Conservation (phyloP, 2,329 filamentous ascomycete species). For the Calonectria pseudoturangicola region DNA sequence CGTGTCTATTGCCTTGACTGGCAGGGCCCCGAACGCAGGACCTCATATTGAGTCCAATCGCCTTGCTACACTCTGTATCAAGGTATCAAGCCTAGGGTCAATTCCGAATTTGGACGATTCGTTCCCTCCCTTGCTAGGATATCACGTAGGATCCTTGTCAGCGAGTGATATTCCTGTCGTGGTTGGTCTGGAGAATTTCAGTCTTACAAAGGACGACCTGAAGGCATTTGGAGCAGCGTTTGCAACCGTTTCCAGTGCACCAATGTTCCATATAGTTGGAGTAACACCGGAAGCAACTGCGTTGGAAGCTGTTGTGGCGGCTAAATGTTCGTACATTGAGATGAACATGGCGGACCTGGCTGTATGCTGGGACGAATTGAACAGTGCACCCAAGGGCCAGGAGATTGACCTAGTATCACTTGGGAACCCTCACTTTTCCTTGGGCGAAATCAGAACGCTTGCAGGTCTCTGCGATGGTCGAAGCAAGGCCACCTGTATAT, state of each 20-base stretch:
- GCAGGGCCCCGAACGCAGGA: constrained; percentile 43
- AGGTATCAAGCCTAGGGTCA: background rate
- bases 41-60: constrained; percentile 43
- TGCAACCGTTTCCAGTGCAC: constrained; percentile 46
- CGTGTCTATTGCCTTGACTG: constrained; percentile 45
- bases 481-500: background rate
- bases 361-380: constrained; percentile 39
- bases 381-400: constrained; percentile 29
- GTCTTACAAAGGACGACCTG: constrained; percentile 43
- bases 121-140: constrained; percentile 45
- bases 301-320: background rate
- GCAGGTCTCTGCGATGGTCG: background rate
- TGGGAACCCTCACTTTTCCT: constrained; percentile 48
- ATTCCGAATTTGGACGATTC: constrained; percentile 38
- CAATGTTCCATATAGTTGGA: constrained; percentile 49
- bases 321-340: background rate
- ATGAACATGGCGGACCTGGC: constrained; percentile 29
- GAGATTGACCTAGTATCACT: constrained; percentile 43
- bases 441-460: constrained; percentile 40
- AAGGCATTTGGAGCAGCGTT: constrained; percentile 50
- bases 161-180: constrained; percentile 42
- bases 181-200: constrained; percentile 35
- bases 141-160: constrained; percentile 40
- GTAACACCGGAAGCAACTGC: constrained; percentile 46
- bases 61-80: constrained; percentile 22